These are phyloP conservation scores for Exophiala phaeomuriformis DNA, from an alignment of 2,329 filamentous ascomycete genomes.

Conservation along the genomic window DNA sequence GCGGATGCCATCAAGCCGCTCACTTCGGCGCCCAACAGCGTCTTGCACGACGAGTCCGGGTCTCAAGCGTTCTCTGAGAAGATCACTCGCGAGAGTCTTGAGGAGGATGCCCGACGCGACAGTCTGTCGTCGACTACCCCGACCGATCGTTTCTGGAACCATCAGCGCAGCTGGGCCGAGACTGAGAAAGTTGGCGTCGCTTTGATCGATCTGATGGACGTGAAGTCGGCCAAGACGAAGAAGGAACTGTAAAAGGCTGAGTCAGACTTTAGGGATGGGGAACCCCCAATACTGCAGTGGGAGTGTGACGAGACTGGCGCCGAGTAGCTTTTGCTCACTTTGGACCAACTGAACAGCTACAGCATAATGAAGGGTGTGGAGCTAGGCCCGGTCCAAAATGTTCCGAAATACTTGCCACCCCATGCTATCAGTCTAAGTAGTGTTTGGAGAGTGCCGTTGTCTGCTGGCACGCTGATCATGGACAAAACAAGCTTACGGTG, in stretches of 20 bases:
- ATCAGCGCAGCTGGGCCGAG: slow-evolving; percentile 41
- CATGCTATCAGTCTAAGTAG: too few relatives aligned
- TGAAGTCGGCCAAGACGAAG: slow-evolving; percentile 9
- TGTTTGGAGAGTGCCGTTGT: too few relatives aligned
- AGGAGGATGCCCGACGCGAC: slow-evolving; percentile 37
- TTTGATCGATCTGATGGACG: slow-evolving; percentile 34
- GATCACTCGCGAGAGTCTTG: slow-evolving; percentile 35
- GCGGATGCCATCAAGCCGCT: slow-evolving; percentile 44
- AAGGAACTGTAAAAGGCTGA: slow-evolving; percentile 18
- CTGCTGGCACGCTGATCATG: too few relatives aligned
- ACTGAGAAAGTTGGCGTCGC: slow-evolving; percentile 35
- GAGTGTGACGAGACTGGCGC: too few relatives aligned
- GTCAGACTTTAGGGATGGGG: too few relatives aligned
- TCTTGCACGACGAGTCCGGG: slow-evolving; percentile 52
- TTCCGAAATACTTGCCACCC: too few relatives aligned
- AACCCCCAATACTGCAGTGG: too few relatives aligned
- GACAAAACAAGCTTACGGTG: too few relatives aligned
- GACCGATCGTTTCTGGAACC: slow-evolving; percentile 38
- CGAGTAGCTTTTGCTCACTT: too few relatives aligned
- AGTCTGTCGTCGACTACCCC: slow-evolving; percentile 31
- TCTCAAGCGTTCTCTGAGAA: slow-evolving; percentile 13
- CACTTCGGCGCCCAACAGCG: slow-evolving; percentile 57
- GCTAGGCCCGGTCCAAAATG: too few relatives aligned
- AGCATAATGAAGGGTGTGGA: too few relatives aligned
- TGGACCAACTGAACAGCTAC: too few relatives aligned